Conservation (phyloP, 257 asterid genomes). For the Haberlea rhodopensis region DNA sequence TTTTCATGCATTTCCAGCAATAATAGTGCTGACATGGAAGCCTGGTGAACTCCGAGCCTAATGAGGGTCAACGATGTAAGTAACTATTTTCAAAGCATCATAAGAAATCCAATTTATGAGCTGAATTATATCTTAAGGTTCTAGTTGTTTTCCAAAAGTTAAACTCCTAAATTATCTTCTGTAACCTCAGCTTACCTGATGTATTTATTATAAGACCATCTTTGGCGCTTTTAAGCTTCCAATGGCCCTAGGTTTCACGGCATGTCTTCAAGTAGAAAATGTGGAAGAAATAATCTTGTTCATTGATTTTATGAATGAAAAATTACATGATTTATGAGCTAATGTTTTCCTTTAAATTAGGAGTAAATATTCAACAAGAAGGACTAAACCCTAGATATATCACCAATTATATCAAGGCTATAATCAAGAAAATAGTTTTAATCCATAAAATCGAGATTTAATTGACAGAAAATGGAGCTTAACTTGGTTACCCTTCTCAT, state of each 20-base stretch:
- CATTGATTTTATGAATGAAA: too few relatives aligned
- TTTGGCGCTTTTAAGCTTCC: background rate
- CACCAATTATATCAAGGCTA: too few relatives aligned
- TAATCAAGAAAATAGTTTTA: too few relatives aligned
- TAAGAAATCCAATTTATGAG: slow-evolving; percentile 8
- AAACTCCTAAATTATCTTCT: background rate
- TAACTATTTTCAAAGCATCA: background rate
- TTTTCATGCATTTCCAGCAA: slow-evolving; percentile 74
- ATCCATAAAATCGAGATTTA: too few relatives aligned
- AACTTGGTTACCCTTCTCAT: too few relatives aligned
- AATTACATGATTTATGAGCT: too few relatives aligned
- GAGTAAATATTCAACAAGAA: too few relatives aligned
- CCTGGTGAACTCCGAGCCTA: slow-evolving; percentile 77
- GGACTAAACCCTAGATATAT: too few relatives aligned
- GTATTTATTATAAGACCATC: background rate
- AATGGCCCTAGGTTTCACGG: background rate
- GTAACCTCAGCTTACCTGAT: background rate
- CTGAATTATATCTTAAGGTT: background rate
- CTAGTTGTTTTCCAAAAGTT: background rate
- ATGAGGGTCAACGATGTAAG: slow-evolving; percentile 20
- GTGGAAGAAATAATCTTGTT: too few relatives aligned
- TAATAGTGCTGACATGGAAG: slow-evolving; percentile 85
- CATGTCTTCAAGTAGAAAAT: too few relatives aligned
- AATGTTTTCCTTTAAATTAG: too few relatives aligned
- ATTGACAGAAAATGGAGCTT: too few relatives aligned